Evolutionary conservation across 2,329 filamentous ascomycete genomes (phyloP).

Genomic region (Monilinia vaccinii-corymbosi): DNA sequence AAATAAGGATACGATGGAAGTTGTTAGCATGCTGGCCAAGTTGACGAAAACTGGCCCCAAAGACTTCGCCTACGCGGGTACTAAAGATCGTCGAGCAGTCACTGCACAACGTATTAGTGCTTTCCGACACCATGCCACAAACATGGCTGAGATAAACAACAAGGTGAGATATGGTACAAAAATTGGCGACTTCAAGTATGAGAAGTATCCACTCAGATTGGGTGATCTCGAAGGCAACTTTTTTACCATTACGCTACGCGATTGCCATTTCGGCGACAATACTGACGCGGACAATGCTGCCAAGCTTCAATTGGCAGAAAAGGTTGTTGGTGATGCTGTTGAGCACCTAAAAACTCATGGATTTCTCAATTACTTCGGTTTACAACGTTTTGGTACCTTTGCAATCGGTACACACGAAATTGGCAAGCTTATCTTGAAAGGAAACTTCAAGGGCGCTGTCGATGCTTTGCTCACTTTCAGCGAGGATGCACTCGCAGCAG

Average conservation of each 20-base stretch:
- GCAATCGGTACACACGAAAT: constrained; percentile 75
- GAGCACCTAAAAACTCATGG: constrained; percentile 61
- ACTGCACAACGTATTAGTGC: constrained; percentile 59
- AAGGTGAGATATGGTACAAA: constrained; percentile 47
- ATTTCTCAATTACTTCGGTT: constrained; percentile 95
- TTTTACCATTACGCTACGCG: constrained; percentile 84
- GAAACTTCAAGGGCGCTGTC: constrained; percentile 72
- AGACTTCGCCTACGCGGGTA: constrained; percentile 59
- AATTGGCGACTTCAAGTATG: constrained; percentile 76
- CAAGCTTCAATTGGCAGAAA: constrained; percentile 35
- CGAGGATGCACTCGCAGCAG: constrained; percentile 48
- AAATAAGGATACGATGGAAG: constrained; percentile 58
- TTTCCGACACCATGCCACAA: constrained; percentile 49
- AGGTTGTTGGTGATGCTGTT: constrained; percentile 50
- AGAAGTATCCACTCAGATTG: constrained; percentile 61
- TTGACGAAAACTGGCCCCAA: constrained; percentile 49
- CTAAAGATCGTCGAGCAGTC: constrained; percentile 61
- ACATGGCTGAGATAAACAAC: constrained; percentile 55
- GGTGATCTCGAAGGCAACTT: constrained; percentile 85
- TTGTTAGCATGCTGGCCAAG: constrained; percentile 50
- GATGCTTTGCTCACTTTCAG: constrained; percentile 69
- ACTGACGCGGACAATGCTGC: constrained; percentile 39
- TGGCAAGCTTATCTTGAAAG: constrained; percentile 74
- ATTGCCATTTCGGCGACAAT: constrained; percentile 55
- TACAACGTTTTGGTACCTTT: constrained; percentile 94